Percentiles rank a stretch among this genome's conserved stretches.
Conservation (phyloP, 164 flowering plant genomes). For the Saururus chinensis region DNA sequence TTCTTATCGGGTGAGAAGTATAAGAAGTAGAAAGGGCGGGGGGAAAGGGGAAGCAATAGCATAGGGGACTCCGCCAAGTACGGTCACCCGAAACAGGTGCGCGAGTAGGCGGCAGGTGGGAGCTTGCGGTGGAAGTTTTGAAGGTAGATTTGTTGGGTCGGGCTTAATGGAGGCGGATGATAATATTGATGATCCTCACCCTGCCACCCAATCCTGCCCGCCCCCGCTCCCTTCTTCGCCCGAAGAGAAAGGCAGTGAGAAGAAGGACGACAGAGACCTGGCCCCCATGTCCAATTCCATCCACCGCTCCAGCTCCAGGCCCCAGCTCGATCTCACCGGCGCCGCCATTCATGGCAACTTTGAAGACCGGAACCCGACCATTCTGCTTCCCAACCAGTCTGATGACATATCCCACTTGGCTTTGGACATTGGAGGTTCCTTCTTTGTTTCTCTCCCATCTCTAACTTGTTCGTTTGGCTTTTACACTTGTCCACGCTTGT, state of each 20-base stretch:
- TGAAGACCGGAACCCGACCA: conserved; percentile 82
- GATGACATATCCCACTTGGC: conserved; percentile 96
- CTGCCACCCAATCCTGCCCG: no score
- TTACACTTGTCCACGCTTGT: no score
- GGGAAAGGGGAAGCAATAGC: no score
- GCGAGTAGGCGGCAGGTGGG: no score
- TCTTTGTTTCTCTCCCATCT: no score
- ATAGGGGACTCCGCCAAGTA: no score
- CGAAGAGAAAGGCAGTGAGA: conserved; percentile 3
- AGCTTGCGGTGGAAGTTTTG: no score
- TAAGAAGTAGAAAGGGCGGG: no score
- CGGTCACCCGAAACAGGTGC: no score
- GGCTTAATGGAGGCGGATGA: neutral
- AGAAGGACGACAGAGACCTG: conserved; percentile 32
- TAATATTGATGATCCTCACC: neutral
- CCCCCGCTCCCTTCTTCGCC: neutral
- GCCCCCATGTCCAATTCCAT: conserved; percentile 37
- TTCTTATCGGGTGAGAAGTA: no score
- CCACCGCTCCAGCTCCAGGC: conserved; percentile 74
- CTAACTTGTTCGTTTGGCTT: no score
- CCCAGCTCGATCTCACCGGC: conserved; percentile 83
- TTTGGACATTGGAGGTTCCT: conserved; percentile 35
- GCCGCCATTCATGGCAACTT: conserved; percentile 92
- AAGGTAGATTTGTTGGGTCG: no score
- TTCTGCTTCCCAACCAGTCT: conserved; percentile 90